Base-by-base conservation (phyloP, 345 rosid species). In the Eucalyptus polybractea region DNA sequence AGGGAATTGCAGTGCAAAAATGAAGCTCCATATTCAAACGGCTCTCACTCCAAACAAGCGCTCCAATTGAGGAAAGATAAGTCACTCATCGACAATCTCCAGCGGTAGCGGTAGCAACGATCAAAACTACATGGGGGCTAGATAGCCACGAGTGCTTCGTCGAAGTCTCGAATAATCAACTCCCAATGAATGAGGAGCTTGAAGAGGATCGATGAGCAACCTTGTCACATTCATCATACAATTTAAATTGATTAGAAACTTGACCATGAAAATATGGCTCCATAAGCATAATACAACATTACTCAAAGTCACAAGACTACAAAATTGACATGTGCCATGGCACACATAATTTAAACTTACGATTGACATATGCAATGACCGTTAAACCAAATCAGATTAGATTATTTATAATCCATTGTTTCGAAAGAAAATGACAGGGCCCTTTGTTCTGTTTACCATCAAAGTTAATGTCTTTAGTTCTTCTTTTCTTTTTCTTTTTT, bases 61-160 rank as follows among this genome's bases (percentile, higher is more conserved):
- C 62, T 24, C 29, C 29, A 56, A 9, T 56, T 4, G 62, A 56
- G 62, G 29, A 56, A 56, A 56, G 12, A 56, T 10, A 4, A 1
- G 62, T 56, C 62, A 56, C 62, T 0, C 3, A 0, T 56, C 3
- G 6, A 4, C 29, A 9, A 56, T 10, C 13, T 24, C 5, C 3
- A 0, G 0, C 1, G 0, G 8, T 24, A 2, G 62, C 0, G 1
- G 0, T 1, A 56, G 1, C 62, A 10, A 24, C 6, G 0, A 4
- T 56, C 62, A 56, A 9, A 56, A 56, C 13, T 24, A 24, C 27
- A 56, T 8, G 12, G 12, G 13, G 29, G 13, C 1, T 24, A 1
- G 27, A 56, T 8, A 56, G 62, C 12, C 62, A 56, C 62, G 9
- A 56, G 29, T 24, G 13, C 27, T 22, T 56, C 1, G 1, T 2